phyloP scores from a whole-genome alignment of 2,329 filamentous ascomycete genomes.

The Cercospora sojina region DNA sequence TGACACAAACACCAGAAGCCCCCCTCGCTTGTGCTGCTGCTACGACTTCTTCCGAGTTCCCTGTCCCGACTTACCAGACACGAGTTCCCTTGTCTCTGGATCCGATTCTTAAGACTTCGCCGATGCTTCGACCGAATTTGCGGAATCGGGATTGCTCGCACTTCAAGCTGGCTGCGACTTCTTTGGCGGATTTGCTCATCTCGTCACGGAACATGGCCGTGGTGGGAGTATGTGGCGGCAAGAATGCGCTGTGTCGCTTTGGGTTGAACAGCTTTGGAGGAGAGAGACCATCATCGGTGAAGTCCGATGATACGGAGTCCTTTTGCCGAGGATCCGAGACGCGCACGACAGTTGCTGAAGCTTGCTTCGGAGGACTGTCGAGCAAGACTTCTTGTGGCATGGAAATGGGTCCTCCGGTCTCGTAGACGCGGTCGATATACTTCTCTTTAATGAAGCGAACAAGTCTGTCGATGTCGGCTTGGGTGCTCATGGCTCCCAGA shows the following conservation, averaged over 20 bases:
- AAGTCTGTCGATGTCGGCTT: constrained; percentile 69
- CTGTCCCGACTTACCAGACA: constrained; percentile 9
- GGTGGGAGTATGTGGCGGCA: constrained; percentile 11
- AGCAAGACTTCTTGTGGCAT: constrained; percentile 12
- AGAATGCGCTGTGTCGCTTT: not conserved
- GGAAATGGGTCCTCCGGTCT: constrained; percentile 15
- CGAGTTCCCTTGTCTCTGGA: constrained; percentile 3
- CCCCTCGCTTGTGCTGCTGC: not conserved
- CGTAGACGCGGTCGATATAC: constrained; percentile 26
- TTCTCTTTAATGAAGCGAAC: constrained; percentile 42
- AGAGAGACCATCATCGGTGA: not conserved
- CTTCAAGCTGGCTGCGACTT: constrained; percentile 17
- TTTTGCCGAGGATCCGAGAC: constrained; percentile 14
- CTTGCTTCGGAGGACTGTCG: constrained; percentile 12
- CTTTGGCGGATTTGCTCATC: not conserved
- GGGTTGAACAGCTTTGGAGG: not conserved
- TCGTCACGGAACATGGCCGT: not conserved
- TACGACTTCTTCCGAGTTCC: too few relatives aligned
- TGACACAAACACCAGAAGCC: not conserved
- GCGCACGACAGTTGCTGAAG: constrained; percentile 15
- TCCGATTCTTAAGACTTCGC: constrained; percentile 15
- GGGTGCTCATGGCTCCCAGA: constrained; percentile 81
- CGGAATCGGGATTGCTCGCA: constrained; percentile 11
- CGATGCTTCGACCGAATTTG: constrained; percentile 20
- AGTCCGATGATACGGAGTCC: constrained; percentile 1